Evolutionary conservation across 2,329 filamentous ascomycete genomes (phyloP).

Genomic region (Cladorrhinum sp.): DNA sequence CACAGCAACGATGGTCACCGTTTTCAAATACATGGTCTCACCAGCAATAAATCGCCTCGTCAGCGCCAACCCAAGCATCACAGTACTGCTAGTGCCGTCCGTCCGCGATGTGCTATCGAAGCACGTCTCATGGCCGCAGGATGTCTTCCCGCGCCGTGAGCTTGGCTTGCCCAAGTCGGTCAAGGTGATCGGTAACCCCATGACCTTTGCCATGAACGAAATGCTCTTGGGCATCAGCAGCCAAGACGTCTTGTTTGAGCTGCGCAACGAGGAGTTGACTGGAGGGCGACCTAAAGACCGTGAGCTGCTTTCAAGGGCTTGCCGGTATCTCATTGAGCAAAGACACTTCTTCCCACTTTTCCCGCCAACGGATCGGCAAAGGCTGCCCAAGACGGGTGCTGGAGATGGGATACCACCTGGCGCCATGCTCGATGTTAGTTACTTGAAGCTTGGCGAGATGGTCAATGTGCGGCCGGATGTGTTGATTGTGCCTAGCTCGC

Average conservation of each 20-base stretch:
- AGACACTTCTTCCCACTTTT: slow-evolving; percentile 88
- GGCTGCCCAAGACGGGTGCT: slow-evolving; percentile 62
- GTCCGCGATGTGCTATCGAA: slow-evolving; percentile 78
- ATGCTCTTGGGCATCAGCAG: slow-evolving; percentile 75
- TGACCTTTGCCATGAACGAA: slow-evolving; percentile 86
- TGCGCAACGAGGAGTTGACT: slow-evolving; percentile 70
- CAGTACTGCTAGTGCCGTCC: slow-evolving; percentile 79
- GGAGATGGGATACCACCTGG: slow-evolving; percentile 63
- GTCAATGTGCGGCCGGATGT: slow-evolving; percentile 82
- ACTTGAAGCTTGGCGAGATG: slow-evolving; percentile 88
- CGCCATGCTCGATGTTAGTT: slow-evolving; percentile 76
- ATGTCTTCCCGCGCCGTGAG: slow-evolving; percentile 63
- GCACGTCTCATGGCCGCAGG: slow-evolving; percentile 80
- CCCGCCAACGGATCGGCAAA: slow-evolving; percentile 69
- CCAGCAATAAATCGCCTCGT: slow-evolving; percentile 69
- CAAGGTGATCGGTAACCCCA: slow-evolving; percentile 82
- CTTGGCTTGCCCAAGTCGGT: slow-evolving; percentile 75
- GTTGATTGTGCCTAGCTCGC: slow-evolving; percentile 73
- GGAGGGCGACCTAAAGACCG: slow-evolving; percentile 53
- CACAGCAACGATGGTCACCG: slow-evolving; percentile 72
- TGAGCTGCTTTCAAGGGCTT: slow-evolving; percentile 67
- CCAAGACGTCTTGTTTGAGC: slow-evolving; percentile 79
- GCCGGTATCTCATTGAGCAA: slow-evolving; percentile 75
- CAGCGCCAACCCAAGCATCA: slow-evolving; percentile 68
- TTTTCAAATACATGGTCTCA: slow-evolving; percentile 80